These are phyloP conservation scores for Monilinia vaccinii-corymbosi DNA, from an alignment of 2,329 filamentous ascomycete species.

Conservation along the genomic window DNA sequence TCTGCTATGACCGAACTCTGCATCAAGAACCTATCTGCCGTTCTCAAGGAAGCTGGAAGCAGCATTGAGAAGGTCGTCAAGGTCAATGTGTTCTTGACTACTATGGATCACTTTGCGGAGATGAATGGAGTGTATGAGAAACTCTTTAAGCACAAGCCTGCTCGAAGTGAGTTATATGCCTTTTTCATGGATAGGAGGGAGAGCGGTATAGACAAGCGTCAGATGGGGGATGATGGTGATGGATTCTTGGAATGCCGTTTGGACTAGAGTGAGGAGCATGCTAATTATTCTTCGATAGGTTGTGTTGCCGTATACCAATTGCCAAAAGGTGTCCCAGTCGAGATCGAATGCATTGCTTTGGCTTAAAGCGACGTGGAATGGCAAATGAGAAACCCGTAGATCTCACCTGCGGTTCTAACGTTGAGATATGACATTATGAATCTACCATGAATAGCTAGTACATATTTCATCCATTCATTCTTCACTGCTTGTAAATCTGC, in stretches of 20 bases:
- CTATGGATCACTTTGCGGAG: constrained; percentile 53
- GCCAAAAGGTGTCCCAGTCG: constrained; percentile 78
- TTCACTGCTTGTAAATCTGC: neutral
- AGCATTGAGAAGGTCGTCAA: constrained; percentile 78
- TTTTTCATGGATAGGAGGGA: neutral
- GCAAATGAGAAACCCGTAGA: neutral
- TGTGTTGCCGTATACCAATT: constrained; percentile 88
- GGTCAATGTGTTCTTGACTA: constrained; percentile 72
- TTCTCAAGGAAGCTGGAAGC: constrained; percentile 76
- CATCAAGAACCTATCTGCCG: constrained; percentile 75
- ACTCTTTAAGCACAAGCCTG: constrained; percentile 78
- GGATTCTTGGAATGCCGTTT: neutral
- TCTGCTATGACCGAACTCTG: constrained; percentile 56
- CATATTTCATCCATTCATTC: neutral
- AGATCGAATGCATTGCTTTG: constrained; percentile 84
- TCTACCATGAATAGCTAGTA: neutral
- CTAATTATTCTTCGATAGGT: constrained; percentile 1
- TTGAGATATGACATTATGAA: neutral
- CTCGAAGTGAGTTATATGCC: constrained; percentile 46
- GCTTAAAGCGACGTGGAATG: constrained; percentile 33
- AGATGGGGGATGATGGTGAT: neutral
- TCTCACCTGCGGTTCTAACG: neutral
- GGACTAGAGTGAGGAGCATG: neutral
- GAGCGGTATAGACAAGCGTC: too few species aligned
- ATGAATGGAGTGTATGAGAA: constrained; percentile 66